Base-by-base conservation (phyloP, 768 basidiomycete genomes). In the Basidioascus undulatus region DNA sequence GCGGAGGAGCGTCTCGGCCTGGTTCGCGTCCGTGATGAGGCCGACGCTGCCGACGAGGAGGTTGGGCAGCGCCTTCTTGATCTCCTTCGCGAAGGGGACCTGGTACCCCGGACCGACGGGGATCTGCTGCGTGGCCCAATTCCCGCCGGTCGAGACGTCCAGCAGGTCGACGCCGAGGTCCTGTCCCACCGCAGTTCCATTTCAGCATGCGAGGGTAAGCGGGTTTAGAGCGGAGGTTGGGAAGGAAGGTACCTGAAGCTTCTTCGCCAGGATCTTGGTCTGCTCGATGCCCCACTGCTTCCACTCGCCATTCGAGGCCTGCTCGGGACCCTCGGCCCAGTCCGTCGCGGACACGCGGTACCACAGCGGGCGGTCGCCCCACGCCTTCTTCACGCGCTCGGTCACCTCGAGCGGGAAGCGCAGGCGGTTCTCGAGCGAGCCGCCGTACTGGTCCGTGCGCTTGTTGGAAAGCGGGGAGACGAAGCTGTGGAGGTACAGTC, bases 201-300 rank as follows among this genome's bases (percentile, higher is more conserved):
- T n/a, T n/a, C n/a, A n/a, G n/a, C n/a, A n/a, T n/a, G n/a, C n/a
- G n/a, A n/a, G n/a, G n/a, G n/a, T n/a, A n/a, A n/a, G n/a, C n/a
- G n/a, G n/a, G n/a, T n/a, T n/a, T n/a, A n/a, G n/a, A 15, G 28
- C 28, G 15, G 2, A 30, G 28, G 28, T 30, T 15, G 28, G 28
- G 9, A 15, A 30, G 15, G 30, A 15, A 30, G 36, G 20, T 15
- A 40, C 56, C 49, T 66, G 55, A 50, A 82, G 54, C 53, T 69
- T 65, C 12, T 64, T 64, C 2, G 64, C 63, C 24, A 72, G 63
- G 26, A 72, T 50, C 25, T 62, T 71, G 53, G 68, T 76, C 57
- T 84, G 81, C 51, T 80, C 72, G 39, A 80, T 61, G 10, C 79
- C 80, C 76, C 79, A 79, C 39, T 70, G 65, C 43, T 62, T 64